Percentiles rank a stretch among this genome's conserved stretches.
phyloP scores from a whole-genome alignment of 768 basidiomycete species.

The Podaxis sp. region DNA sequence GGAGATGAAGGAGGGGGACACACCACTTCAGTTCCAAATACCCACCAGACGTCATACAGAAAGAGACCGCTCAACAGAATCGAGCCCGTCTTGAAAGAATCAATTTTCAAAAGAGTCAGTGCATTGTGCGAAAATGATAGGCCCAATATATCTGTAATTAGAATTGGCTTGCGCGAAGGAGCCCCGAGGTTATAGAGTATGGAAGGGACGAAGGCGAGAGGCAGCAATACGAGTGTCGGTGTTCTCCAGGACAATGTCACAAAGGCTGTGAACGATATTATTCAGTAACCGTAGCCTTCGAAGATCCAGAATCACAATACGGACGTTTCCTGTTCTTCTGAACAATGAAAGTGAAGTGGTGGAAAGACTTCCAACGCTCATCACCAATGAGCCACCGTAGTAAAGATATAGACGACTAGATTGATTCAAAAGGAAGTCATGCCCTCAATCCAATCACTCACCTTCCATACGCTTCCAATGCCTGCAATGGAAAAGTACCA shows the following conservation, averaged over 20 bases:
- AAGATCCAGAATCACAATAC: background rate
- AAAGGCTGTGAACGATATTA: slow-evolving; percentile 26
- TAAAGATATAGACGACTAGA: slow-evolving; percentile 53
- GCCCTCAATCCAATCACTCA: slow-evolving; percentile 28
- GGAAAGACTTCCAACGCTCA: slow-evolving; percentile 57
- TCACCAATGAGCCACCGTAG: slow-evolving; percentile 48
- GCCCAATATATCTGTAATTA: slow-evolving; percentile 73
- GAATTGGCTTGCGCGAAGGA: slow-evolving; percentile 52
- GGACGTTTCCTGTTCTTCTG: slow-evolving; percentile 37
- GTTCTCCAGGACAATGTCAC: slow-evolving; percentile 51
- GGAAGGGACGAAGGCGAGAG: slow-evolving; percentile 63
- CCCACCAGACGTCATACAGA: slow-evolving; percentile 95
- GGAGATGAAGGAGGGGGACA: slow-evolving; percentile 27
- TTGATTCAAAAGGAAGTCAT: background rate
- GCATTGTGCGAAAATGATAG: slow-evolving; percentile 85
- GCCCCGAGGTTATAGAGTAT: slow-evolving; percentile 55
- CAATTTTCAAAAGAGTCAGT: slow-evolving; percentile 75
- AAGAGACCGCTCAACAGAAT: slow-evolving; percentile 84
- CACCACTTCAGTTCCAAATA: slow-evolving; percentile 85
- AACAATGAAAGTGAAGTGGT: slow-evolving; percentile 41
- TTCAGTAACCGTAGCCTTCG: slow-evolving; percentile 19
- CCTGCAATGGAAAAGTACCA: slow-evolving; percentile 74
- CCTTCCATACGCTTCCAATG: slow-evolving; percentile 70
- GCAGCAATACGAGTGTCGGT: slow-evolving; percentile 56
- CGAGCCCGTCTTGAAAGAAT: slow-evolving; percentile 86